Evolutionary conservation across 139 green algal species (phyloP).

Genomic region (Deuterostichococcus epilithicus): DNA sequence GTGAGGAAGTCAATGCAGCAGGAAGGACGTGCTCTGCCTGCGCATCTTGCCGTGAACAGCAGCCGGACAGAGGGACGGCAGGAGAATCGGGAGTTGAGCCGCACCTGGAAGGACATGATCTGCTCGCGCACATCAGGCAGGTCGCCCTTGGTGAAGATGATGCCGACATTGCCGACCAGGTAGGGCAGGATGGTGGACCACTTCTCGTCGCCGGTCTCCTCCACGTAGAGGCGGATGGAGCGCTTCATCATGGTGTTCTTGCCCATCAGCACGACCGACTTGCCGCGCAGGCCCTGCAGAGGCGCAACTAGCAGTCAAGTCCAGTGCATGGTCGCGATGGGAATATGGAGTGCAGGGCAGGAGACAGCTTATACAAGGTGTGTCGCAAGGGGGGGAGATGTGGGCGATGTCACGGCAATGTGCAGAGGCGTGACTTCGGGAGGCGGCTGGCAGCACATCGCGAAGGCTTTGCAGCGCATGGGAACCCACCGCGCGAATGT

Average conservation of each 20-base stretch:
- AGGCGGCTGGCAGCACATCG: too few species aligned
- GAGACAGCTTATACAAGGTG: neutral
- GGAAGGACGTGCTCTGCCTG: conserved; percentile 7
- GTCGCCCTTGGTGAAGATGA: conserved; percentile 94
- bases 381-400: neutral
- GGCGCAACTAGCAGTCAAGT: too few species aligned
- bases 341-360: too few species aligned
- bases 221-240: conserved; percentile 90
- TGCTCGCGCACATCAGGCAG: conserved; percentile 25
- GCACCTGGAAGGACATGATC: neutral
- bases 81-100: too few species aligned
- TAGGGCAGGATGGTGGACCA: conserved; percentile 80
- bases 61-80: too few species aligned
- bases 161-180: conserved; percentile 96
- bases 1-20: conserved; percentile 8
- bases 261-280: conserved; percentile 94
- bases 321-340: too few species aligned
- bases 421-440: too few species aligned
- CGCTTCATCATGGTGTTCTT: conserved; percentile 99
- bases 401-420: too few species aligned
- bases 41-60: too few species aligned
- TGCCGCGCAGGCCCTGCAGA: conserved; percentile 72
- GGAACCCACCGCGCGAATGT: conserved; percentile 84
- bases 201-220: conserved; percentile 83
- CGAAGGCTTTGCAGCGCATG: too few species aligned